Evolutionary conservation across 2,329 filamentous ascomycete genomes (phyloP).

Genomic region (Thermomyces lanuginosus): DNA sequence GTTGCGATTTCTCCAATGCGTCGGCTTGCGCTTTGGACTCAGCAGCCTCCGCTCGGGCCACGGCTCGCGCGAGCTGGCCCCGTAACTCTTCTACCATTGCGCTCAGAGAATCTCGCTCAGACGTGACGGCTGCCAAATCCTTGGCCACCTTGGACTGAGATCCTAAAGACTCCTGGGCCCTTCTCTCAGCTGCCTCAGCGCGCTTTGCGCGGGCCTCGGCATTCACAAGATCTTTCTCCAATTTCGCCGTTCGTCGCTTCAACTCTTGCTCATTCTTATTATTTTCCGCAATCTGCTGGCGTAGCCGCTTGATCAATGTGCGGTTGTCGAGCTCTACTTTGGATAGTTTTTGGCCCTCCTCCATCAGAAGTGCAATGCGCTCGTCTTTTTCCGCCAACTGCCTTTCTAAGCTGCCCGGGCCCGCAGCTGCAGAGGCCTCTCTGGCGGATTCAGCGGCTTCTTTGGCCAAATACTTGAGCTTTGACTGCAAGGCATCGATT

Average conservation of each 20-base stretch:
- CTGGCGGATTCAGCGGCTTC: constrained; percentile 63
- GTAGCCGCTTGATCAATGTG: constrained; percentile 65
- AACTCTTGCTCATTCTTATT: constrained; percentile 35
- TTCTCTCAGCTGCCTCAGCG: constrained; percentile 42
- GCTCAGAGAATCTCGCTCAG: constrained; percentile 48
- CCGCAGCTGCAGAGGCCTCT: constrained; percentile 45
- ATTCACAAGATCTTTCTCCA: constrained; percentile 38
- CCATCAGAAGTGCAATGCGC: constrained; percentile 73
- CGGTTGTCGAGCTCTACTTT: constrained; percentile 74
- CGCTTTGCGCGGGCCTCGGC: constrained; percentile 42
- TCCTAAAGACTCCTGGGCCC: constrained; percentile 39
- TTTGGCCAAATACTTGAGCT: constrained; percentile 72
- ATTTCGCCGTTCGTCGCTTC: constrained; percentile 40
- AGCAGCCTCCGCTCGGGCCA: constrained; percentile 48
- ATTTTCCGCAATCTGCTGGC: constrained; percentile 35
- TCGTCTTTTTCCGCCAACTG: constrained; percentile 80
- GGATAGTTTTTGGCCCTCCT: constrained; percentile 80
- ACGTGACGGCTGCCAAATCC: constrained; percentile 45
- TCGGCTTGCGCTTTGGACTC: constrained; percentile 52
- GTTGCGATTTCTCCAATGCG: constrained; percentile 49
- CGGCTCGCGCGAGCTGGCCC: constrained; percentile 50
- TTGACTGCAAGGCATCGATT: constrained; percentile 81
- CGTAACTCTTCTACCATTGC: constrained; percentile 52
- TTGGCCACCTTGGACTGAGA: constrained; percentile 35
- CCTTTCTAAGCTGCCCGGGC: constrained; percentile 52